These are phyloP conservation scores for Tubosaeta sp. DNA, from an alignment of 768 basidiomycete genomes.

Conservation along the genomic window DNA sequence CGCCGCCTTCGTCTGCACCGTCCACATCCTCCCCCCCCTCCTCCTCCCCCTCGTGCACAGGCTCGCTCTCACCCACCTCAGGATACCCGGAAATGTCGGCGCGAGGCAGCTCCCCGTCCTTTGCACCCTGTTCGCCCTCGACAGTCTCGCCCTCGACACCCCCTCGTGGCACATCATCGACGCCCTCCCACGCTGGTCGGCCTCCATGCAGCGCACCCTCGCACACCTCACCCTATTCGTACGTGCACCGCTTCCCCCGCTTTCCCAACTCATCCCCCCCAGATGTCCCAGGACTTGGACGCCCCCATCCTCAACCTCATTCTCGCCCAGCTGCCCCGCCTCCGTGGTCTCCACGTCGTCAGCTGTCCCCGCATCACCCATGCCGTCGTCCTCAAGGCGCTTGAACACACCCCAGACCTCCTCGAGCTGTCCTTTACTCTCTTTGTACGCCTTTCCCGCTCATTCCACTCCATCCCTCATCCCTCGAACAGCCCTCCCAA, in stretches of 20 bases:
- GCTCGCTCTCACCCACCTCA: slow-evolving; percentile 41
- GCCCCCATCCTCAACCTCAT: slow-evolving; percentile 44
- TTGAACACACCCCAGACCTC: slow-evolving; percentile 47
- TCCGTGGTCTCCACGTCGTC: slow-evolving; percentile 58
- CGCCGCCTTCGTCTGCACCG: slow-evolving; percentile 51
- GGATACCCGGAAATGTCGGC: slow-evolving; percentile 52
- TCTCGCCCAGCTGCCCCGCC: slow-evolving; percentile 46
- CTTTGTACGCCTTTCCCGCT: slow-evolving; percentile 39
- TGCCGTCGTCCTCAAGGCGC: slow-evolving; percentile 39
- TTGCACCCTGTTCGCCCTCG: slow-evolving; percentile 36
- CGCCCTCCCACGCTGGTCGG: slow-evolving; percentile 54
- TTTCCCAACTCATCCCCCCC: background rate
- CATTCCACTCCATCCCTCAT: background rate
- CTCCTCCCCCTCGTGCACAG: slow-evolving; percentile 45
- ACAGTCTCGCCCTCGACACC: slow-evolving; percentile 48
- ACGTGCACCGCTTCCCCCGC: slow-evolving; percentile 21
- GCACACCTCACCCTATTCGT: slow-evolving; percentile 58
- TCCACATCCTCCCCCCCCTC: slow-evolving; percentile 44
- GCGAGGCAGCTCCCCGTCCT: slow-evolving; percentile 46
- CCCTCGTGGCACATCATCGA: slow-evolving; percentile 64
- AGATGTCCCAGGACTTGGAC: slow-evolving; percentile 59
- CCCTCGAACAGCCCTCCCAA: background rate
- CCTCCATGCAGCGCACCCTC: slow-evolving; percentile 40
- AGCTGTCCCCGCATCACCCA: slow-evolving; percentile 59
- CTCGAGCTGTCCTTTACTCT: slow-evolving; percentile 60